Evolutionary conservation across 1,284 basidiomycete species (phyloP), one percentile per base, ranked within the genome.

Genomic region (Thecaphora thlaspeos): DNA sequence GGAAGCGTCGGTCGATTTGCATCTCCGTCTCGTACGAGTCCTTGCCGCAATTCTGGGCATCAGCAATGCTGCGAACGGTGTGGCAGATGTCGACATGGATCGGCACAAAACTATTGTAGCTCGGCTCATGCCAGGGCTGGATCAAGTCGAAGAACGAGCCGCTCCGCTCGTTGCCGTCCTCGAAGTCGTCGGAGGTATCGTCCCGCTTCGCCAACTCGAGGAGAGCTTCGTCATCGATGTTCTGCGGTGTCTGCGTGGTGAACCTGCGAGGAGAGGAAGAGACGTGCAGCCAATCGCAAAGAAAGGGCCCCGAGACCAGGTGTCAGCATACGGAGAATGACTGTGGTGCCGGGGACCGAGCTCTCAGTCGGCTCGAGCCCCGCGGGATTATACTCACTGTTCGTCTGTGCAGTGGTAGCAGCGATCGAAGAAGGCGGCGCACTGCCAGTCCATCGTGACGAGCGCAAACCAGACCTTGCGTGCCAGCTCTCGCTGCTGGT

Each of bases 221-320:
- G 4, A 72, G 42, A 32, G 70, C 68, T 4, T 47, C 51, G 36
- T 72, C 70, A 40, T 72, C 70, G 14, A 70, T 58, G 44, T 72
- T 72, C 41, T 68, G 56, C 17, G 70, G 70, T 21, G 58, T 48
- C 40, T 59, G 46, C 0, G 70, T 72, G n/a, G 59, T 57, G 41
- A 61, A 67, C 59, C 62, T 62, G 37, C 5, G 5, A 28, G 11
- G 26, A 28, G 26, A 28, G 26, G 26, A 28, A 28, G 26, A 28
- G 11, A 28, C 11, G 26, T 28, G 5, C 26, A 28, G 26, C 26
- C 26, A n/a, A 28, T 28, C 26, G 26, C 26, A 28, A 28, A n/a
- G n/a, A n/a, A n/a, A n/a, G n/a, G n/a, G n/a, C n/a, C n/a, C n/a
- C n/a, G n/a, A n/a, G n/a, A n/a, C n/a, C n/a, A n/a, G n/a, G n/a